Base-by-base conservation (phyloP, 768 basidiomycete species). In the Boletus patriciae region DNA sequence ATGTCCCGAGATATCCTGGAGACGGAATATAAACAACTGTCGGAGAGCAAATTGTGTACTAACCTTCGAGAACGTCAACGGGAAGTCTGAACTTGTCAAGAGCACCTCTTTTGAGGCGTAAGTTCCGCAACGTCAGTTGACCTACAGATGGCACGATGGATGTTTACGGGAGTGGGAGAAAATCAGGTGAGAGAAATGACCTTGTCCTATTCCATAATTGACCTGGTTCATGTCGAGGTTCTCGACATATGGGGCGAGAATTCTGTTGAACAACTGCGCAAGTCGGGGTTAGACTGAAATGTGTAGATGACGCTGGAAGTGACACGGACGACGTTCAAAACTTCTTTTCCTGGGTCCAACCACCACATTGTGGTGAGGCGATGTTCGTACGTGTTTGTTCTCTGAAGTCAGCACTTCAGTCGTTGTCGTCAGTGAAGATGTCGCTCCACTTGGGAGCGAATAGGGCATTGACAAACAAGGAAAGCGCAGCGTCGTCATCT, bases 71-170 rank as follows among this genome's bases (percentile, higher is more conserved):
- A 12, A 99, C 94, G 77, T 98, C 95, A 1, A 99, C 86, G 0
- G 97, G 97, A 21, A 99, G 78, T 55, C 93, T 83, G 71, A 98
- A 97, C 71, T 96, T 94, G 74, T 98, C 97, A 47, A 99, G 77
- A 0, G 91, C 94, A 43, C 91, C 90, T 73, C 87, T 94, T 77
- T 96, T 98, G 62, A 99, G 80, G 51, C 87, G 87, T 47, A 99
- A 74, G 64, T 91, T 88, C 29, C 84, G 81, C 50, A 97, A 78
- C 8, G 86, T 89, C 48, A 92, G 71, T 73, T 90, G 86, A 41
- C 91, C 90, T 92, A 54, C 29, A 54, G 31, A 40, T 38, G 7
- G 46, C 47, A 58, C 62, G 52, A 56, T 27, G 37, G 52, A 56
- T 27, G 37, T 57, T 60, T 36, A 37, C 23, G 15, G 27, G 47